A percentile compares a stretch with the other conserved stretches of the same genome.
Evolutionary conservation across 176 grass and related monocot species (phyloP).

Genomic region (Metroxylon sagu): DNA sequence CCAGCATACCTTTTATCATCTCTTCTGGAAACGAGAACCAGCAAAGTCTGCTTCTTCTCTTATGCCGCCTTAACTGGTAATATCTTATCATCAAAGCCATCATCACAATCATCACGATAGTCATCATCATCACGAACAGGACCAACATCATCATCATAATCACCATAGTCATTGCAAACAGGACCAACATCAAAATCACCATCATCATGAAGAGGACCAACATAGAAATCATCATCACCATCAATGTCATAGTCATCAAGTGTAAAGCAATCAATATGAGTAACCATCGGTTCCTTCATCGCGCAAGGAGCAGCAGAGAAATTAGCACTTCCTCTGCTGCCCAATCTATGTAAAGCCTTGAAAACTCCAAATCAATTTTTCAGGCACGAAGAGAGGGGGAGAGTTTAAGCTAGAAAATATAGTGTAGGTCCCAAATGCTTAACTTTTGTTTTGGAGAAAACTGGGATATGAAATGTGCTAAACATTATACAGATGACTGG

Average conservation of each 20-base stretch:
- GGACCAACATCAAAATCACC: no score
- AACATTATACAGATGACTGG: no score
- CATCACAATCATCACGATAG: background rate
- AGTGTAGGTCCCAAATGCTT: no score
- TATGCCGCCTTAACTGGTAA: conserved; percentile 19
- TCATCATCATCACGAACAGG: no score
- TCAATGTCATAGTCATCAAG: no score
- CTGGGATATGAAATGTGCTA: no score
- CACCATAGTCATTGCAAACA: background rate
- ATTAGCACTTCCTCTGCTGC: background rate
- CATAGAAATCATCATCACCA: no score
- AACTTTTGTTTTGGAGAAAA: no score
- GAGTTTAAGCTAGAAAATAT: no score
- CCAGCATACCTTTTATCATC: conserved; percentile 55
- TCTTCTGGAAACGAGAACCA: conserved; percentile 38
- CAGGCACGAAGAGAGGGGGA: no score
- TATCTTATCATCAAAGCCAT: background rate
- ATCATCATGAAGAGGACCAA: no score
- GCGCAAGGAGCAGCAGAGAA: background rate
- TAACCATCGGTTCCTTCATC: background rate
- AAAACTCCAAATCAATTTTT: background rate
- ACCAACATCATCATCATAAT: background rate
- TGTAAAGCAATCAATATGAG: background rate
- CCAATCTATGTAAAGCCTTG: background rate
- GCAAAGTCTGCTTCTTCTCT: conserved; percentile 50